These are phyloP conservation scores for Cardamine resedifolia DNA, from an alignment of 345 rosid species.

Conservation along the genomic window DNA sequence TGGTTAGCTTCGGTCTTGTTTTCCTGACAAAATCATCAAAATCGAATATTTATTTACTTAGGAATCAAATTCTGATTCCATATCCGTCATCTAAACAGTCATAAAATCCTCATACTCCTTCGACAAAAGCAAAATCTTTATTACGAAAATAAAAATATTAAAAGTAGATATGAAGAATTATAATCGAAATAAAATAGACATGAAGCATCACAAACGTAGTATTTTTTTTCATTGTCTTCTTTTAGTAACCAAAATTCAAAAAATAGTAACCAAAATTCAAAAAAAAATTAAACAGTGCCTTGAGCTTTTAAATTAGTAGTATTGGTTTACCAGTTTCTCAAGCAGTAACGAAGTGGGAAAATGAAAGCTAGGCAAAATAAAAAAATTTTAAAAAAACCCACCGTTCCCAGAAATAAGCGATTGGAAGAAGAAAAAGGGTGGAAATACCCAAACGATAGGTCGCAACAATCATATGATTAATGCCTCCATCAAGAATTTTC, in stretches of 20 bases:
- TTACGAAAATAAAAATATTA: background rate
- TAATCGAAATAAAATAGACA: background rate
- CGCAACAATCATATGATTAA: constrained; percentile 52
- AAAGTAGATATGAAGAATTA: background rate
- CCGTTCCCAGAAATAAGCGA: constrained; percentile 63
- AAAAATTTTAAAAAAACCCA: constrained; percentile 14
- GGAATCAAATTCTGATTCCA: background rate
- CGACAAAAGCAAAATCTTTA: background rate
- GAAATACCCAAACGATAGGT: constrained; percentile 60
- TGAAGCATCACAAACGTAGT: background rate
- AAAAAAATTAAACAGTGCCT: background rate
- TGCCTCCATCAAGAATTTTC: constrained; percentile 58
- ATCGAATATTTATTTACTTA: background rate
- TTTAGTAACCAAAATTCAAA: background rate
- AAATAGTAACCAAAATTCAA: background rate
- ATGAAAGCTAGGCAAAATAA: background rate
- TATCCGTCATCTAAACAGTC: background rate
- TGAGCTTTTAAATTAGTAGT: background rate
- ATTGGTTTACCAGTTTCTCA: no score
- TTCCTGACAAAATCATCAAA: constrained; percentile 44
- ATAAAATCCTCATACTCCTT: background rate
- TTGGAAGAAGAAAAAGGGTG: constrained; percentile 50
- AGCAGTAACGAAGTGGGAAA: background rate
- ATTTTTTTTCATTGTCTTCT: background rate
- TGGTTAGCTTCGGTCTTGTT: constrained; percentile 65